These are phyloP conservation scores for Vanilla planifolia DNA, from an alignment of 106 monocot species.

Conservation along the genomic window DNA sequence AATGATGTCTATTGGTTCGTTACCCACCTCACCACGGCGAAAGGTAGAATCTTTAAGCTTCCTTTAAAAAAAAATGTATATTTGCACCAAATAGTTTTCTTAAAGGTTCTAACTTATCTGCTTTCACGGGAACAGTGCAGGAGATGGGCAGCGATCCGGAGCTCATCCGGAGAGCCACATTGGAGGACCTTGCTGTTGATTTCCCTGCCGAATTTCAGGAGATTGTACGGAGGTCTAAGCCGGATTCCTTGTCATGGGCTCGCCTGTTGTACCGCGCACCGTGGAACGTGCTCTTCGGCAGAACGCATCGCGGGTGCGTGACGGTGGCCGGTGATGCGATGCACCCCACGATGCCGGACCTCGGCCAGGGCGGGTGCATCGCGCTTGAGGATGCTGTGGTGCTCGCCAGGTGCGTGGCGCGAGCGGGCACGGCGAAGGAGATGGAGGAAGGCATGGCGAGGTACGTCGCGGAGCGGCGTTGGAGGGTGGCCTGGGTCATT, in stretches of 20 bases:
- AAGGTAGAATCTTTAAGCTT: conserved; percentile 11
- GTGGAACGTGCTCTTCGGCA: conserved; percentile 15
- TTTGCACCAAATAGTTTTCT: background rate
- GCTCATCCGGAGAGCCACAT: conserved; percentile 11
- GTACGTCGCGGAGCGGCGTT: conserved; percentile 25
- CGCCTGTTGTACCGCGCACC: conserved; percentile 26
- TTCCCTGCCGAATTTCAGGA: conserved; percentile 18
- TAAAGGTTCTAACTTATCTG: background rate
- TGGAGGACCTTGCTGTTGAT: conserved; percentile 14
- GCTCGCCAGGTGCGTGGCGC: conserved; percentile 22
- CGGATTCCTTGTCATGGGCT: conserved; percentile 16
- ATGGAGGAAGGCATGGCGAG: background rate
- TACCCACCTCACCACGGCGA: conserved; percentile 3
- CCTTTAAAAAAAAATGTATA: background rate
- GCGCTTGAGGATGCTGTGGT: conserved; percentile 45
- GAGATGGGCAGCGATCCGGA: conserved; percentile 23
- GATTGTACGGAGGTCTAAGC: conserved; percentile 22
- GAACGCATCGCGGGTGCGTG: conserved; percentile 12
- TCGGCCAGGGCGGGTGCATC: conserved; percentile 31
- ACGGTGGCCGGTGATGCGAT: conserved; percentile 45
- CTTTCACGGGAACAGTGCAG: conserved; percentile 1
- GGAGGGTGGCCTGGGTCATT: conserved; percentile 25
- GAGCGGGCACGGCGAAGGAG: background rate
- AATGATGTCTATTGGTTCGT: conserved; percentile 46
- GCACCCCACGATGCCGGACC: conserved; percentile 42